phyloP scores from a whole-genome alignment of 1,284 basidiomycete genomes.

The Fomitopsis palustris region DNA sequence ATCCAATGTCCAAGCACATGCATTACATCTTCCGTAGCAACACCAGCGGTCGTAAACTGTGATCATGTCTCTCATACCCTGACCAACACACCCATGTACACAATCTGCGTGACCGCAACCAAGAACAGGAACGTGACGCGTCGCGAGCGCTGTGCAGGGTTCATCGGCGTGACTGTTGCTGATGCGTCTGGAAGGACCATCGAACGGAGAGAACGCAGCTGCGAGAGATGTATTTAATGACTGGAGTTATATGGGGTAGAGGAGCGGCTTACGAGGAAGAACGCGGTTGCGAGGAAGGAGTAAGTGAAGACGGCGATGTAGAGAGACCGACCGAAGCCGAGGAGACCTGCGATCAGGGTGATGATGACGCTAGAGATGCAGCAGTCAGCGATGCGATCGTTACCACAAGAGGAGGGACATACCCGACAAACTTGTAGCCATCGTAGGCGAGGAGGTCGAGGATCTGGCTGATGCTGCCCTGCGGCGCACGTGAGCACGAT shows the following conservation, averaged over 20 bases:
- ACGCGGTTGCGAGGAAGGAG: slow-evolving; percentile 84
- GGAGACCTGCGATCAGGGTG: slow-evolving; percentile 59
- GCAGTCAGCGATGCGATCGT: neutral
- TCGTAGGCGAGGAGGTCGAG: slow-evolving; percentile 78
- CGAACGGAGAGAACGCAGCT: slow-evolving; percentile 90
- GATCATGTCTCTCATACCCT: slow-evolving; percentile 37
- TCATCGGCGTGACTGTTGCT: slow-evolving; percentile 59
- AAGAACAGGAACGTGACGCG: slow-evolving; percentile 87
- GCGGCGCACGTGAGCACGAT: neutral
- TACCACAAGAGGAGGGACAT: slow-evolving; percentile 16
- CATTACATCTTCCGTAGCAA: too few species aligned
- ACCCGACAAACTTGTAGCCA: slow-evolving; percentile 99
- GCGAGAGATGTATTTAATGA: slow-evolving; percentile 1
- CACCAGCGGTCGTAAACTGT: too few species aligned
- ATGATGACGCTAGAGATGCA: slow-evolving; percentile 59
- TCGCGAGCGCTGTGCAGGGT: slow-evolving; percentile 69
- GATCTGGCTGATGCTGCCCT: slow-evolving; percentile 57
- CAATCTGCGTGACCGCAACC: slow-evolving; percentile 72
- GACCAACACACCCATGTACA: slow-evolving; percentile 79
- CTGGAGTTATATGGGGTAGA: neutral
- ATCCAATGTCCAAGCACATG: too few species aligned
- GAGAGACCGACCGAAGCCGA: slow-evolving; percentile 58
- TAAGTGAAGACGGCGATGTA: slow-evolving; percentile 80
- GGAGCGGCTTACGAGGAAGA: slow-evolving; percentile 79
- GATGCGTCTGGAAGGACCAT: slow-evolving; percentile 76